phyloP scores from a whole-genome alignment of 2,329 filamentous ascomycete genomes.

The Cercospora brassicicola region DNA sequence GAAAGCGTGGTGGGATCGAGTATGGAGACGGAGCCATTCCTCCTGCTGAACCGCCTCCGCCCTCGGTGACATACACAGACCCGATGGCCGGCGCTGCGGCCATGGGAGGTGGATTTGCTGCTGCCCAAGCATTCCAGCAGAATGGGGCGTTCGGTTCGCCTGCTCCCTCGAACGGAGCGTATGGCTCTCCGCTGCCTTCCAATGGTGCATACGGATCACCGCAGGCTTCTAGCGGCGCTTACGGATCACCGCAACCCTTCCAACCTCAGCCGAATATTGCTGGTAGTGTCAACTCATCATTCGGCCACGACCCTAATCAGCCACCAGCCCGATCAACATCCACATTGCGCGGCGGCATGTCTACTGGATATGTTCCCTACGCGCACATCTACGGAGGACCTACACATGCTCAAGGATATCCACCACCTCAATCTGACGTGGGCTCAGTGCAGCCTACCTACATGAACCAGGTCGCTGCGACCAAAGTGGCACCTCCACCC shows the following conservation, averaged over 20 bases:
- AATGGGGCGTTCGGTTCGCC: conserved; percentile 7
- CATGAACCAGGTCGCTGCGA: conserved; percentile 28
- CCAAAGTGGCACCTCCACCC: conserved; percentile 20
- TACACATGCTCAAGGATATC: conserved; percentile 16
- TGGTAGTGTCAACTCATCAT: conserved; percentile 11
- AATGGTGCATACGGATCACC: conserved; percentile 12
- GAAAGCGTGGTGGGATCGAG: conserved; percentile 16
- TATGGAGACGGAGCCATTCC: conserved; percentile 22
- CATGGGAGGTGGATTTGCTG: conserved; percentile 18
- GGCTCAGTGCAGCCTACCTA: conserved; percentile 31
- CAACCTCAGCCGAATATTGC: conserved; percentile 15
- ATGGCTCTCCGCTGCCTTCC: conserved; percentile 9
- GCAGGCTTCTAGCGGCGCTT: conserved; percentile 6
- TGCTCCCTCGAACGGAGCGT: background rate
- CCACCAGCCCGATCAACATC: conserved; percentile 24
- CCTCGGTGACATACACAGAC: conserved; percentile 5
- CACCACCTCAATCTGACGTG: conserved; percentile 25
- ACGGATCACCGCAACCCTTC: conserved; percentile 17
- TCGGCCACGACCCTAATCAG: conserved; percentile 12
- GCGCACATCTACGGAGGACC: conserved; percentile 38
- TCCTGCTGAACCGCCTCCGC: conserved; percentile 15
- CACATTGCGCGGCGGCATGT: conserved; percentile 26
- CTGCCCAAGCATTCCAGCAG: conserved; percentile 13
- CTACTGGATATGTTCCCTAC: conserved; percentile 39
- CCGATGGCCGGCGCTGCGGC: conserved; percentile 16